A percentile compares a stretch with the other conserved stretches of the same genome.
Conservation (phyloP, 2,329 filamentous ascomycete species). For the Dichotomopilus funicola region DNA sequence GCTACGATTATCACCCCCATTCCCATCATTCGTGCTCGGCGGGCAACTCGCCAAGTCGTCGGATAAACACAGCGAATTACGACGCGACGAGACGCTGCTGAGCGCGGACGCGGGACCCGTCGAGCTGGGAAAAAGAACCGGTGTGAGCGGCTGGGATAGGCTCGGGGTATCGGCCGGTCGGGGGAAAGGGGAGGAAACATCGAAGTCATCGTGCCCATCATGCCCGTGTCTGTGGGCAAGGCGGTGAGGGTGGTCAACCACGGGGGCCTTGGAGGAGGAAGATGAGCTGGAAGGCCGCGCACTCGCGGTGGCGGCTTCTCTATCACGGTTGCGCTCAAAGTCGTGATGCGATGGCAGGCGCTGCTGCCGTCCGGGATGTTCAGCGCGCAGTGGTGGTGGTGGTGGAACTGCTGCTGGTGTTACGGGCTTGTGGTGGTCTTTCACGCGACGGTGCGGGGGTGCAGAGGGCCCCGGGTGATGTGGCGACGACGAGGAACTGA, state of each 20-base stretch:
- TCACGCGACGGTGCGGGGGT: conserved; percentile 21
- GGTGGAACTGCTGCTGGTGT: neutral
- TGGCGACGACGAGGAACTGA: conserved; percentile 29
- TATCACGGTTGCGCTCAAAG: conserved; percentile 9
- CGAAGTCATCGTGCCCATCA: neutral
- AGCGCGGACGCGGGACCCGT: conserved; percentile 34
- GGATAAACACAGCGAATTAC: conserved; percentile 43
- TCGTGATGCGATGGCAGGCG: conserved; percentile 2
- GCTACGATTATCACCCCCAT: no score
- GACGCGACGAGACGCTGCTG: conserved; percentile 46
- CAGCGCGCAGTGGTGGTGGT: neutral
- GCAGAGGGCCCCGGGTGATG: conserved; percentile 13
- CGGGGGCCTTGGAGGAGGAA: conserved; percentile 6
- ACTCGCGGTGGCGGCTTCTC: neutral
- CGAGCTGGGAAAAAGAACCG: conserved; percentile 37
- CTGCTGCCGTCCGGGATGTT: no score
- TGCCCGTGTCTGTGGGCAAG: no score
- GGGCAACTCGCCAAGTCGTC: conserved; percentile 37
- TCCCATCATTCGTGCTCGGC: conserved; percentile 18
- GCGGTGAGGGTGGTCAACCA: neutral
- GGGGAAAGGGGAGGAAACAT: conserved; percentile 18
- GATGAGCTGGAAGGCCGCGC: no score
- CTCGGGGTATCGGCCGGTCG: conserved; percentile 19
- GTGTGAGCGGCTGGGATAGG: conserved; percentile 40
- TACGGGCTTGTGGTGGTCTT: conserved; percentile 10